Conservation (phyloP, 257 asterid species). For the Gardenia jasminoides region DNA sequence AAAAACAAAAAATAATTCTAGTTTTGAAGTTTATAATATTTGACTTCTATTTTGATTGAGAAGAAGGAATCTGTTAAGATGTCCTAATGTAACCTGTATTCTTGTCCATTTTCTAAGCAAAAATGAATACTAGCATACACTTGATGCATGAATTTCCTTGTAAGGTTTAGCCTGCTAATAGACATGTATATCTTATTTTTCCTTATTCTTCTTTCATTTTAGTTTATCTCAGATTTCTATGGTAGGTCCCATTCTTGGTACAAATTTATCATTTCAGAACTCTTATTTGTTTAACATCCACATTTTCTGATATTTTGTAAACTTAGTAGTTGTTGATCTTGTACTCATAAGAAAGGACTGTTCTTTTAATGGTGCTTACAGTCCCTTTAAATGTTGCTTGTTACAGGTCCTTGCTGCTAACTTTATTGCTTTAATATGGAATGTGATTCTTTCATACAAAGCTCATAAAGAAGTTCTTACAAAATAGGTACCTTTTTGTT, state of each 20-base stretch:
- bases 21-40: no score
- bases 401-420: slow-evolving; percentile 91
- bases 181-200: no score
- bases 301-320: not conserved
- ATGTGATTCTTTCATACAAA: slow-evolving; percentile 79
- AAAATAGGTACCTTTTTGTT: slow-evolving; percentile 46
- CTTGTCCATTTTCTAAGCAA: not conserved
- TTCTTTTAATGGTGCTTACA: slow-evolving; percentile 3
- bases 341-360: not conserved
- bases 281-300: no score
- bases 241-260: not conserved
- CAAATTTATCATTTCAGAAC: not conserved
- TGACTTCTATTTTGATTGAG: no score
- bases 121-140: not conserved
- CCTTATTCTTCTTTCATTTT: not conserved
- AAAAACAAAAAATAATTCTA: no score
- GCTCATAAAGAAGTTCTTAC: slow-evolving; percentile 75
- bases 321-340: not conserved
- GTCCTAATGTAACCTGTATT: no score
- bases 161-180: not conserved
- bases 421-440: slow-evolving; percentile 71
- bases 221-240: not conserved
- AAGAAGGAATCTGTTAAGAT: no score
- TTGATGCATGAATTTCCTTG: not conserved
- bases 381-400: slow-evolving; percentile 1